Evolutionary conservation across 768 basidiomycete species (phyloP), one percentile per base, ranked within the genome.

Genomic region (Lentinula aciculospora): DNA sequence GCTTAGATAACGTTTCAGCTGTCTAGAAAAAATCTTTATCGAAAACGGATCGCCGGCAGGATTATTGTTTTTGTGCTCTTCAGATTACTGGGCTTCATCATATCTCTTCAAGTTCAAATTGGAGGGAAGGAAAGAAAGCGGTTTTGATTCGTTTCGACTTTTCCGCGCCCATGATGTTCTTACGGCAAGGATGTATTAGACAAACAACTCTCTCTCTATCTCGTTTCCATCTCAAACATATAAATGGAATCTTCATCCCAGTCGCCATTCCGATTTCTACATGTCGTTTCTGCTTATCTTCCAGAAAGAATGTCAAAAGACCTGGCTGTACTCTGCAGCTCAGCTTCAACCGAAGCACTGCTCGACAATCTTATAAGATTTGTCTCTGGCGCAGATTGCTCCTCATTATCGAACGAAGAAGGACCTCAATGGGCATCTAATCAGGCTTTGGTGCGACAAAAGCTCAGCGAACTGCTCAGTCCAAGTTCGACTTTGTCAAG

Each of bases 291-390:
- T n/a, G 15, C 47, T 28, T 31, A 46, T 23, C 50, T 62, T 29
- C 58, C 61, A 8, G 37, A 44, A 3, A 32, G 40, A 40, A 40
- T 62, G 36, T 57, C 61, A 15, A 39, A 57, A 7, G 49, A 50
- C n/a, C 50, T 62, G 10, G 27, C 4, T 21, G 21, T 10, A 28
- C 34, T 62, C 8, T 60, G 32, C 27, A 36, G 63, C 21, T 66
- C 72, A 42, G 59, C 74, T 15, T 60, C 71, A 2, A 70, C 71
- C 39, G 72, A 76, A 61, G 36, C 63, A 28, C 59, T 70, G 5
- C 66, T 81, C 15, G 78, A 80, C 53, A 72, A 72, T 40, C 64
- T 80, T 3, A 69, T 80, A 29, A 70, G 77, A 39, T 75, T 81
- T 53, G 61, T 79, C 5, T 59, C 62, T 28, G 80, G 78, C 23